These are phyloP conservation scores for Carex sylvatica DNA, from an alignment of 202 grass and related monocot species.

Conservation along the genomic window DNA sequence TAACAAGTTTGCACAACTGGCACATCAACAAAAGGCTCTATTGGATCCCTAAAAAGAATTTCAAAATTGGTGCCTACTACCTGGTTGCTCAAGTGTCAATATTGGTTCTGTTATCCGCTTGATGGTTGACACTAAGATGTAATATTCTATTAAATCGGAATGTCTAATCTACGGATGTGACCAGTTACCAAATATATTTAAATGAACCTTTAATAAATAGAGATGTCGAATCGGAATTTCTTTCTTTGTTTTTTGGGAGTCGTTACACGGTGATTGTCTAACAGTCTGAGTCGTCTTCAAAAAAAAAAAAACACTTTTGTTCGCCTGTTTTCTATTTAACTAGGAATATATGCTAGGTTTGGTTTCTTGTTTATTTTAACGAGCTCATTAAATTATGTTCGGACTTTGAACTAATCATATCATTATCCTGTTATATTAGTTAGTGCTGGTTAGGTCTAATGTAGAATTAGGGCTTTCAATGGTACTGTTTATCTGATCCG, in stretches of 20 bases:
- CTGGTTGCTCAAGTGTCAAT: slow-evolving; percentile 17
- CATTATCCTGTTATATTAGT: not conserved
- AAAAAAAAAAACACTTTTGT: not conserved
- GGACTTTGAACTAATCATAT: not conserved
- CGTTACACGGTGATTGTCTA: not conserved
- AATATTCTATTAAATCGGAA: not conserved
- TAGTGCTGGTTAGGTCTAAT: not conserved
- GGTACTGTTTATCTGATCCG: too few relatives aligned
- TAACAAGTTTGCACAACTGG: slow-evolving; percentile 12
- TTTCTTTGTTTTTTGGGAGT: not conserved
- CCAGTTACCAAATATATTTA: not conserved
- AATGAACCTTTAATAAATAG: not conserved
- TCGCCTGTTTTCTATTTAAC: not conserved
- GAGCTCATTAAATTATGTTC: not conserved
- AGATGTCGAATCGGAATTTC: too few relatives aligned
- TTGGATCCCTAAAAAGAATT: not conserved
- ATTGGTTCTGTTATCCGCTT: slow-evolving; percentile 9
- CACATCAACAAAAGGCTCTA: not conserved
- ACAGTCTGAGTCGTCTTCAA: not conserved
- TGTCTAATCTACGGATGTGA: slow-evolving; percentile 2
- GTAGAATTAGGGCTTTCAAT: not conserved
- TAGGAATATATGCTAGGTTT: not conserved
- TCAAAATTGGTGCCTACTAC: not conserved
- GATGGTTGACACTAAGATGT: slow-evolving; percentile 9
- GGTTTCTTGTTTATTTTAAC: not conserved